phyloP scores from a whole-genome alignment of 768 basidiomycete species.

The Phlebiopsis flavidoalba region DNA sequence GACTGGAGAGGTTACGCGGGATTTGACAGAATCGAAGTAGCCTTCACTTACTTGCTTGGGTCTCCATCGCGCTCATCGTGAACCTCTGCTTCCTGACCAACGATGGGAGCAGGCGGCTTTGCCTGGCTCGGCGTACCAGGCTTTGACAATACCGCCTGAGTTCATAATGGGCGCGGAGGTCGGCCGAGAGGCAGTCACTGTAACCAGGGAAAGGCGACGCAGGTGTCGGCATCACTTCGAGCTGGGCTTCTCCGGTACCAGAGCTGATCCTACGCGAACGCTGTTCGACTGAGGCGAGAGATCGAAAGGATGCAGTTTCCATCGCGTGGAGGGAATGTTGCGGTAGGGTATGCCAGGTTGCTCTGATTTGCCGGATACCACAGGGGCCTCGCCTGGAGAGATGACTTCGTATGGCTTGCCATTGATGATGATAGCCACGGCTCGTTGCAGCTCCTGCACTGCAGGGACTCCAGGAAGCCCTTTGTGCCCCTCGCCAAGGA shows the following conservation, averaged over 20 bases:
- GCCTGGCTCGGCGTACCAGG: slow-evolving; percentile 27
- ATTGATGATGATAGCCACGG: slow-evolving; percentile 74
- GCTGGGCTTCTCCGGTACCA: not conserved
- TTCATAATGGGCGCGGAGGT: slow-evolving; percentile 2
- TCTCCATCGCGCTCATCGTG: slow-evolving; percentile 37
- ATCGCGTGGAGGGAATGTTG: slow-evolving; percentile 78
- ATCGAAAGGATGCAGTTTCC: slow-evolving; percentile 90
- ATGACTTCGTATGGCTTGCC: slow-evolving; percentile 56
- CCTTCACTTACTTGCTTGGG: slow-evolving; percentile 24
- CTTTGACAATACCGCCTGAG: slow-evolving; percentile 17
- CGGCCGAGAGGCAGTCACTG: slow-evolving; percentile 5
- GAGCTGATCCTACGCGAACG: slow-evolving; percentile 3
- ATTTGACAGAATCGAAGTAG: slow-evolving; percentile 5
- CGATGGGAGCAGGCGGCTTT: slow-evolving; percentile 18
- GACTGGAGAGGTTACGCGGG: slow-evolving; percentile 15
- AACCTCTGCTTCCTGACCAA: slow-evolving; percentile 56
- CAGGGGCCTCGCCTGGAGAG: slow-evolving; percentile 1
- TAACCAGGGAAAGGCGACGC: slow-evolving; percentile 70
- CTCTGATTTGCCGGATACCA: not conserved
- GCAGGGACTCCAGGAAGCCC: slow-evolving; percentile 11
- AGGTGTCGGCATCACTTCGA: slow-evolving; percentile 37
- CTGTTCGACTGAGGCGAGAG: slow-evolving; percentile 37
- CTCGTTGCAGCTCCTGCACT: slow-evolving; percentile 53
- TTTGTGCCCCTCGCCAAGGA: slow-evolving; percentile 20
- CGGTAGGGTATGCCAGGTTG: slow-evolving; percentile 54